A percentile compares a stretch with the other conserved stretches of the same genome.
phyloP scores from a whole-genome alignment of 768 basidiomycete species.

The Pisolithus orientalis region DNA sequence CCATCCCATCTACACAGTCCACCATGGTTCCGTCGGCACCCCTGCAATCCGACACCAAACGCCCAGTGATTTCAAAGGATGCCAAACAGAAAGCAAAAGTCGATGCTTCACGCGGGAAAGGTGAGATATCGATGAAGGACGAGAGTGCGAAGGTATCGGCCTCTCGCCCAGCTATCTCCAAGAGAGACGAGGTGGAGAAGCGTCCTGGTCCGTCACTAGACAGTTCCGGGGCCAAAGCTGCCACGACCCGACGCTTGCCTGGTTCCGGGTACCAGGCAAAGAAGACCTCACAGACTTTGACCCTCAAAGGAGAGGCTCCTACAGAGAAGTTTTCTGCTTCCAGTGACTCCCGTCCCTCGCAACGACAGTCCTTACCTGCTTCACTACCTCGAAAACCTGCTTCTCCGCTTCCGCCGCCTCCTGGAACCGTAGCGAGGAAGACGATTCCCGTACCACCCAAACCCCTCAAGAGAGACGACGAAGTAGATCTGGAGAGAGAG shows the following conservation, averaged over 20 bases:
- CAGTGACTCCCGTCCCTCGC: constrained; percentile 22
- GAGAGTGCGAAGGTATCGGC: constrained; percentile 27
- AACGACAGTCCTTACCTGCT: constrained; percentile 21
- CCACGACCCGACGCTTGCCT: constrained; percentile 31
- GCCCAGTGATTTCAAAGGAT: constrained; percentile 39
- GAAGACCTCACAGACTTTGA: constrained; percentile 21
- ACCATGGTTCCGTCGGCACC: not conserved
- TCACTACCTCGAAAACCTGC: constrained; percentile 31
- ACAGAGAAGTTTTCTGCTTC: constrained; percentile 18
- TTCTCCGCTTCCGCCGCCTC: constrained; percentile 21
- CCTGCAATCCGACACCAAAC: constrained; percentile 34
- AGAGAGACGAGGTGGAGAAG: constrained; percentile 20
- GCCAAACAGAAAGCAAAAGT: constrained; percentile 34
- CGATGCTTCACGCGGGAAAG: constrained; percentile 25
- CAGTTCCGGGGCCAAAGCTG: constrained; percentile 10
- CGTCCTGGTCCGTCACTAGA: constrained; percentile 11
- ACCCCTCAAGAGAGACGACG: constrained; percentile 18
- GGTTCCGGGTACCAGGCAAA: constrained; percentile 45
- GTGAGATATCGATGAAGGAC: constrained; percentile 33
- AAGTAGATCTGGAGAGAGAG: constrained; percentile 20
- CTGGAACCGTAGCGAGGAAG: constrained; percentile 23
- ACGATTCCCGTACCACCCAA: constrained; percentile 20
- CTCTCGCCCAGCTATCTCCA: constrained; percentile 25
- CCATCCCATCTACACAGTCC: constrained; percentile 13
- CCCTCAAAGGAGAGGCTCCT: constrained; percentile 9